These are phyloP conservation scores for Teratosphaeriaceae sp. DNA, from an alignment of 2,329 filamentous ascomycete species.

Conservation along the genomic window DNA sequence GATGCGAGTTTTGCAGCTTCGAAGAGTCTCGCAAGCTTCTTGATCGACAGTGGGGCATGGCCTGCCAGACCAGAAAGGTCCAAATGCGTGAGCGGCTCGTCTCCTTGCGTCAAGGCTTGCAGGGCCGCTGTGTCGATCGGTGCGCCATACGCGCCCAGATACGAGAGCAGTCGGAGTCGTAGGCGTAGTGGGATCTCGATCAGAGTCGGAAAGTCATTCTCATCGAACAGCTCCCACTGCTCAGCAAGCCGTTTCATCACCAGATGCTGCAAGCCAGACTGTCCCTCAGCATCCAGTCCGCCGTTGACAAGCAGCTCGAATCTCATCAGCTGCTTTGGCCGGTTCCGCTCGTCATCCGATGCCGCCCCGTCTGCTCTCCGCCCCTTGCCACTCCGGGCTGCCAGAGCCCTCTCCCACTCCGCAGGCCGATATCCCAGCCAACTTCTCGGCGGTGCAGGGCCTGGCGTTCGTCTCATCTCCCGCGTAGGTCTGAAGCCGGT, in stretches of 20 bases:
- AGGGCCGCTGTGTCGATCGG: slow-evolving; percentile 40
- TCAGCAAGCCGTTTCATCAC: slow-evolving; percentile 48
- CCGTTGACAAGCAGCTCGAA: slow-evolving; percentile 19
- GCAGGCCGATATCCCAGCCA: slow-evolving; percentile 34
- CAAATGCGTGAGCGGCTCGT: slow-evolving; percentile 42
- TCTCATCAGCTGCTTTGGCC: slow-evolving; percentile 19
- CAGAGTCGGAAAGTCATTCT: slow-evolving; percentile 52
- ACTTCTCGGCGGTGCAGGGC: slow-evolving; percentile 41
- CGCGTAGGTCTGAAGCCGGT: slow-evolving; percentile 30
- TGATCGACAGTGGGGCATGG: slow-evolving; percentile 39
- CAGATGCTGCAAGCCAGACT: slow-evolving; percentile 44
- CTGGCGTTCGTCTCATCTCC: slow-evolving; percentile 31
- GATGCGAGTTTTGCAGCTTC: slow-evolving; percentile 1
- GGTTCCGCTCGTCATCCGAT: slow-evolving; percentile 17
- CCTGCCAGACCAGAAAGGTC: slow-evolving; percentile 49
- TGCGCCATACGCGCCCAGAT: slow-evolving; percentile 46
- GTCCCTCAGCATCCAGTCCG: slow-evolving; percentile 3
- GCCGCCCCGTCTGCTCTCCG: slow-evolving; percentile 7
- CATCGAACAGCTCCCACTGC: slow-evolving; percentile 51
- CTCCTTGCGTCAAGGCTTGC: slow-evolving; percentile 44
- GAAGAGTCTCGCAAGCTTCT: slow-evolving; percentile 42
- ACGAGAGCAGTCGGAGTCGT: slow-evolving; percentile 50
- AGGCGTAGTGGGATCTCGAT: slow-evolving; percentile 44
- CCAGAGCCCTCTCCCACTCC: slow-evolving; percentile 16
- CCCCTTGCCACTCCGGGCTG: slow-evolving; percentile 13